Base-by-base conservation (phyloP, 192 early-diverging fungal genomes). In the Phlyctochytrium bullatum region DNA sequence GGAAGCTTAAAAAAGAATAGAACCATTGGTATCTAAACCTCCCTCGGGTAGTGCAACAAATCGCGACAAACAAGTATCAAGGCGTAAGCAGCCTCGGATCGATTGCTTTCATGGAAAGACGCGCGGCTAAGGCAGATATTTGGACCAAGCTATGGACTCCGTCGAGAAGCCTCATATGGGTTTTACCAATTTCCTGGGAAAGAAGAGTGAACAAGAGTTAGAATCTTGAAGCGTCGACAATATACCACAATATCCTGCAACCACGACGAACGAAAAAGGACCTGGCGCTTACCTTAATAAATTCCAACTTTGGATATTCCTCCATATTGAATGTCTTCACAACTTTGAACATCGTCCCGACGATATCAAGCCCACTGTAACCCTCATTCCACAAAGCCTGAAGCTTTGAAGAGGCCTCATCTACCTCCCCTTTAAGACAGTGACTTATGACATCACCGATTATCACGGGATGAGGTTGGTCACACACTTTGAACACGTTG, bases 401-500 rank as follows among this genome's bases (percentile, higher is more conserved):
- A 28, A 98, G 73, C 4, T 77, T 78, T 6, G 87, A 72, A 2
- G 91, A 72, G 4, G 95, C 95, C 31, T 81, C 79, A 33, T 91
- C 87, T 0, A 94, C 83, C 29, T 93, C 75, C 34, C 80, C 85
- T 6, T 80, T 65, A 10, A 85, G 58, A 73, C 94, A 96, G 57
- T 71, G 73, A n/a, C 76, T 76, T 36, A 99, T 81, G 33, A 96
- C 90, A 36, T 84, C 78, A 59, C 86, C 79, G 24, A 98, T 76
- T 2, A 89, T 69, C 10, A 89, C 88, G 0, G 97, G 97, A 69
- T 95, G 92, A 29, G 97, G 97, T 71, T 93, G 93, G 70, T 99
- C 97, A 76, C 97, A 99, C 1, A 99, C 93, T 59, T 93, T 94
- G 79, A 91, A 99, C 2, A 98, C 95, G 66, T 97, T 93, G 23